A percentile compares a stretch with the other conserved stretches of the same genome.
Conservation (phyloP, 1,284 basidiomycete genomes). For the Phylloporus gajari region DNA sequence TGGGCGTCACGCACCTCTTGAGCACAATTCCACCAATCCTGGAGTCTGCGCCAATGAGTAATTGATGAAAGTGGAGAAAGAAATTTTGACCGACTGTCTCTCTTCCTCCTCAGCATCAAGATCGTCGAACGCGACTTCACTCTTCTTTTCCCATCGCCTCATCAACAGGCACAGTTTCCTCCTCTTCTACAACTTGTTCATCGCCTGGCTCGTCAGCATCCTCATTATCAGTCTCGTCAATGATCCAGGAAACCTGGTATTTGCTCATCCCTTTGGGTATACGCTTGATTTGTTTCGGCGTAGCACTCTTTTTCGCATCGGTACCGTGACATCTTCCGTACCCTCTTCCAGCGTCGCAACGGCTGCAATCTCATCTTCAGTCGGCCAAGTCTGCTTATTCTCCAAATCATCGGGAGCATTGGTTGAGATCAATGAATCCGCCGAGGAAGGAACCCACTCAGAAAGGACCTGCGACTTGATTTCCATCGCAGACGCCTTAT, state of each 20-base stretch:
- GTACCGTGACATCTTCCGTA: conserved; percentile 50
- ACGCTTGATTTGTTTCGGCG: conserved; percentile 77
- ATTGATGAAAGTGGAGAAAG: conserved; percentile 6
- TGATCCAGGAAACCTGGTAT: conserved; percentile 94
- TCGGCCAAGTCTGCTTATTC: conserved; percentile 99
- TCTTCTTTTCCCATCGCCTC: conserved; percentile 63
- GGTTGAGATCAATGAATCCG: conserved; percentile 89
- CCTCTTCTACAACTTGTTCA: conserved; percentile 51
- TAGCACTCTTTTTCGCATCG: conserved; percentile 72
- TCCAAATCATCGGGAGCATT: conserved; percentile 90
- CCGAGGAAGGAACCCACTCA: conserved; percentile 71
- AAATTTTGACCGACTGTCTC: conserved; percentile 68
- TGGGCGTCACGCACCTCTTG: conserved; percentile 83
- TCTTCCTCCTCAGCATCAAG: conserved; percentile 87
- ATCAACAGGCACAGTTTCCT: conserved; percentile 53
- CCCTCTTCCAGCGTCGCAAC: conserved; percentile 46
- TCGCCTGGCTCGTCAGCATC: conserved; percentile 51
- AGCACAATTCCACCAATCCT: conserved; percentile 72
- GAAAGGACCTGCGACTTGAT: conserved; percentile 67
- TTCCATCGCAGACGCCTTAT: conserved; percentile 63
- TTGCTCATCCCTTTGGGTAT: conserved; percentile 92
- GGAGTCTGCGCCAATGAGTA: conserved; percentile 59
- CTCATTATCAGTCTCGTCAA: conserved; percentile 84
- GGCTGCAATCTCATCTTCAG: conserved; percentile 91
- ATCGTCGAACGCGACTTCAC: conserved; percentile 74